These are phyloP conservation scores for Globisporangium nagaii DNA, from an alignment of 352 stramenopile genomes.

Conservation along the genomic window DNA sequence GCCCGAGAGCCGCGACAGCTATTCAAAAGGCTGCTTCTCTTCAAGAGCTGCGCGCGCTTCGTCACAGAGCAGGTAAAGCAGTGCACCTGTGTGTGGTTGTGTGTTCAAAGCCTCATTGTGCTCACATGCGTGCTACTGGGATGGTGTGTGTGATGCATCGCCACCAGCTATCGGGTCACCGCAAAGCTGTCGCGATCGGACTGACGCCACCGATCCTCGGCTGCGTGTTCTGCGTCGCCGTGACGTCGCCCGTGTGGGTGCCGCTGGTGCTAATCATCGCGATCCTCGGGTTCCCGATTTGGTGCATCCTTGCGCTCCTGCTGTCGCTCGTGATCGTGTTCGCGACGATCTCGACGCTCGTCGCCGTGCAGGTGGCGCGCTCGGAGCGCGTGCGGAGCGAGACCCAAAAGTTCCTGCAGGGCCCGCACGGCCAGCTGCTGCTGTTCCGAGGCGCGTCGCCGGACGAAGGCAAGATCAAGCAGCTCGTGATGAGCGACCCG, in stretches of 20 bases:
- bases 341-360: slow-evolving; percentile 40
- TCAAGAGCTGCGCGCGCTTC: slow-evolving; percentile 29
- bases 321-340: slow-evolving; percentile 42
- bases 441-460: slow-evolving; percentile 42
- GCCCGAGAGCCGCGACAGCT: slow-evolving; percentile 39
- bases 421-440: slow-evolving; percentile 51
- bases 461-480: slow-evolving; percentile 4
- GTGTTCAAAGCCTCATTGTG: too few species aligned
- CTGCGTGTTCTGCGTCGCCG: slow-evolving; percentile 34
- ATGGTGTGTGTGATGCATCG: too few species aligned
- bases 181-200: slow-evolving; percentile 46
- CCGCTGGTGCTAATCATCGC: slow-evolving; percentile 47
- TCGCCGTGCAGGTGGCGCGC: slow-evolving; percentile 39
- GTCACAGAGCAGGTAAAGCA: slow-evolving; percentile 42
- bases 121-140: too few species aligned
- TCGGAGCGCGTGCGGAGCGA: slow-evolving; percentile 42
- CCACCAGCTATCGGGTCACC: slow-evolving; percentile 51
- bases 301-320: slow-evolving; percentile 39
- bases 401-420: slow-evolving; percentile 37
- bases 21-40: slow-evolving; percentile 27
- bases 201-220: slow-evolving; percentile 41
- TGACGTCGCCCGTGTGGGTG: slow-evolving; percentile 51
- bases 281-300: slow-evolving; percentile 56
- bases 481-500: slow-evolving; percentile 46
- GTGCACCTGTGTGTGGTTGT: too few species aligned